These are phyloP conservation scores for Microsporum canis DNA, from an alignment of 2,329 filamentous ascomycete species.

Conservation along the genomic window DNA sequence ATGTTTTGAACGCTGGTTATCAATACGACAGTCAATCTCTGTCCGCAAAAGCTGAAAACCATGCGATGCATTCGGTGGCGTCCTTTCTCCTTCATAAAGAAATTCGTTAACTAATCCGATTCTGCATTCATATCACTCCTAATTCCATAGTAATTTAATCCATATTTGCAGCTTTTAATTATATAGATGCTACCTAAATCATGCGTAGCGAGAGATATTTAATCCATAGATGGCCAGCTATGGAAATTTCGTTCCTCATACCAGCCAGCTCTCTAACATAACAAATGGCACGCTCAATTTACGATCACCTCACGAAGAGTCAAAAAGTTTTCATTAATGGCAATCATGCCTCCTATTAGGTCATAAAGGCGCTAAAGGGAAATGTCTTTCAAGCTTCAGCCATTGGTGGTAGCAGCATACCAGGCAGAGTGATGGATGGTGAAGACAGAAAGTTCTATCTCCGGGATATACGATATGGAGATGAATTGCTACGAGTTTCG, in stretches of 20 bases:
- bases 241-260: neutral
- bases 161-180: neutral
- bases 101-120: neutral
- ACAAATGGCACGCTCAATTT: neutral
- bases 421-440: neutral
- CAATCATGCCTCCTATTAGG: neutral
- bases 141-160: neutral
- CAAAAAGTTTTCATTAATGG: neutral
- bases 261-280: neutral
- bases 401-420: neutral
- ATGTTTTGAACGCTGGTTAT: neutral
- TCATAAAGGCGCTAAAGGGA: neutral
- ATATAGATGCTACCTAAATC: too few species aligned
- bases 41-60: neutral
- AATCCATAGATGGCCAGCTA: neutral
- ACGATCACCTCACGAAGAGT: neutral
- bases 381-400: neutral
- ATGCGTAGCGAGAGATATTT: too few species aligned
- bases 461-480: neutral
- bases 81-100: neutral
- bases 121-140: neutral
- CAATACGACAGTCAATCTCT: neutral
- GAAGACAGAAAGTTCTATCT: neutral
- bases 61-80: neutral
- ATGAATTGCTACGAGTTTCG: constrained; percentile 3